Evolutionary conservation across 208 protist species (phyloP).

Genomic region (Crithidia mellificae): DNA sequence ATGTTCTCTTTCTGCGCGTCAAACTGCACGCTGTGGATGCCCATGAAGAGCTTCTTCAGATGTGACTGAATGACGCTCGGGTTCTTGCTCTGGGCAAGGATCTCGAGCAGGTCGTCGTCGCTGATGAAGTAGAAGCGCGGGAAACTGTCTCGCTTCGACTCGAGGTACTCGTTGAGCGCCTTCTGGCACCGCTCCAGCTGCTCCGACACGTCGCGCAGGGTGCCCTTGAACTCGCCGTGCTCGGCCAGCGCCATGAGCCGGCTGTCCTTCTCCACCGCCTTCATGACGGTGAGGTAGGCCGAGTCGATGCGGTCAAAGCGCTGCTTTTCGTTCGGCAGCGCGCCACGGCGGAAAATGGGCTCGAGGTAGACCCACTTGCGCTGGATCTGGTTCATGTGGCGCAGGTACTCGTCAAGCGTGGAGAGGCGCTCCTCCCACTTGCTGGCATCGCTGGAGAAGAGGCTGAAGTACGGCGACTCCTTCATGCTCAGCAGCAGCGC

Average conservation of each 20-base stretch:
- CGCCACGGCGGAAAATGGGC: conserved; percentile 97
- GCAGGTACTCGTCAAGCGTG: conserved; percentile 91
- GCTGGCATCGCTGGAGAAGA: conserved; percentile 91
- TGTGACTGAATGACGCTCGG: conserved; percentile 97
- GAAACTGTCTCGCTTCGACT: conserved; percentile 96
- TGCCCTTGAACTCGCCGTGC: conserved; percentile 80
- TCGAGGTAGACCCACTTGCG: conserved; percentile 99
- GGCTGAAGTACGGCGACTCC: conserved; percentile 95
- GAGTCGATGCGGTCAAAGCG: conserved; percentile 96
- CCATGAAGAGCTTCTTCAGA: conserved; percentile 98
- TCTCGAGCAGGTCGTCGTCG: conserved; percentile 98
- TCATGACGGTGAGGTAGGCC: conserved; percentile 95
- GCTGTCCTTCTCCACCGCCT: conserved; percentile 72
- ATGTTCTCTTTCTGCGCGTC: conserved; percentile 89
- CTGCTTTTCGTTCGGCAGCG: conserved; percentile 95
- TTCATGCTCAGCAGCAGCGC: conserved; percentile 96
- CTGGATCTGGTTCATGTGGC: conserved; percentile 96
- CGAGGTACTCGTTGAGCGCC: conserved; percentile 97
- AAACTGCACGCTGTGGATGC: conserved; percentile 95
- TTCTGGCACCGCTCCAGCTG: conserved; percentile 97
- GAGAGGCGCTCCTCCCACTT: conserved; percentile 93
- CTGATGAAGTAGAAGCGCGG: conserved; percentile 99
- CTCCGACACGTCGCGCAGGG: conserved; percentile 90
- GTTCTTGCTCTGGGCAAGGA: conserved; percentile 95
- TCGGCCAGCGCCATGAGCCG: conserved; percentile 85